phyloP scores from a whole-genome alignment of 257 asterid genomes.

The Fraxinus pennsylvanica region DNA sequence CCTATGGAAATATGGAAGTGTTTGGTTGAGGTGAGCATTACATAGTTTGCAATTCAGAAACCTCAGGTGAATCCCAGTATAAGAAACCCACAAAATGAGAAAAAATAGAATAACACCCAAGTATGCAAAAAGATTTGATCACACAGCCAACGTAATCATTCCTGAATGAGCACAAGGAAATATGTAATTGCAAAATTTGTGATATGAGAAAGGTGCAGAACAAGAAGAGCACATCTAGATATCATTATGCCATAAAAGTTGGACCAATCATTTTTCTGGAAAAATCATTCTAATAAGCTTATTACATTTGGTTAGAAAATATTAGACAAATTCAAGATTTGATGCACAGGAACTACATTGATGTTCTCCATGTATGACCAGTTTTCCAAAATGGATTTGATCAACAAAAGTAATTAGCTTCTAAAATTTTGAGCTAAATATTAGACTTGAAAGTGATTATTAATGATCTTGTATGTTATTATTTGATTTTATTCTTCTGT shows the following conservation, averaged over 20 bases:
- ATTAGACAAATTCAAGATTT: background rate
- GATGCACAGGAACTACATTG: background rate
- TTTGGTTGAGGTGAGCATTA: too few species aligned
- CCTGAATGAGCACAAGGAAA: too few species aligned
- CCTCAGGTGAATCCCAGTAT: too few species aligned
- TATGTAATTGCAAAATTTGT: background rate
- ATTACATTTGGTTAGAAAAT: background rate
- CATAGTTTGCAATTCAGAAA: too few species aligned
- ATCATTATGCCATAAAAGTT: too few species aligned
- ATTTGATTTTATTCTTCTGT: conserved; percentile 12
- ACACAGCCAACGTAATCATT: too few species aligned
- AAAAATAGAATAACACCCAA: too few species aligned
- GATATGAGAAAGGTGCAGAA: background rate
- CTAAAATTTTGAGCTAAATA: background rate
- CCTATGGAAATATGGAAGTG: too few species aligned
- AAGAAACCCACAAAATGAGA: too few species aligned
- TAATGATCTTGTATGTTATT: background rate
- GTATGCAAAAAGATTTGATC: too few species aligned
- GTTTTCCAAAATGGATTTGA: background rate
- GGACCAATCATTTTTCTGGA: background rate
- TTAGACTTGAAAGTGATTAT: background rate
- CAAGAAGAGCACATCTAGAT: too few species aligned
- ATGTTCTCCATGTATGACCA: background rate
- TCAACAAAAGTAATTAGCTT: background rate
- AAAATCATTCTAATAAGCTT: background rate